A percentile compares a stretch with the other conserved stretches of the same genome.
Conservation (phyloP, 2,329 filamentous ascomycete genomes). For the Diaporthe helianthi region DNA sequence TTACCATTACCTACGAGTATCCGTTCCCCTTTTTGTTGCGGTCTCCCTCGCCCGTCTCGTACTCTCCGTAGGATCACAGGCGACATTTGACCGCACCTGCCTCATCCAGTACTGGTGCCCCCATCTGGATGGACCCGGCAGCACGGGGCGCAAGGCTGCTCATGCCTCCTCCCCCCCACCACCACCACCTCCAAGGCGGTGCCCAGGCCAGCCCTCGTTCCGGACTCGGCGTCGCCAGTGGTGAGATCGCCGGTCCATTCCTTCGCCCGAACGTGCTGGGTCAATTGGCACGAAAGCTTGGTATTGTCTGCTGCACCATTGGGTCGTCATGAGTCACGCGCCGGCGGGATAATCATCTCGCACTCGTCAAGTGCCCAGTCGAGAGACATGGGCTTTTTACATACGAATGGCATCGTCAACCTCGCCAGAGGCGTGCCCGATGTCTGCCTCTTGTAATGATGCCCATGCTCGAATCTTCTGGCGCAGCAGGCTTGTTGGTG, state of each 20-base stretch:
- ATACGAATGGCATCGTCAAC: neutral
- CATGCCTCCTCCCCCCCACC: neutral
- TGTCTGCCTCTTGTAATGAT: neutral
- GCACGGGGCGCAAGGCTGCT: conserved; percentile 3
- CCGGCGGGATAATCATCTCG: neutral
- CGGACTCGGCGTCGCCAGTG: conserved; percentile 18
- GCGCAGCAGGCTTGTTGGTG: neutral
- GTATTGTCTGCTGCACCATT: neutral
- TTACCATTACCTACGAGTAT: neutral
- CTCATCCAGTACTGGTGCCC: neutral
- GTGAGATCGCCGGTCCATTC: neutral
- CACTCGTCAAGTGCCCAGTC: neutral
- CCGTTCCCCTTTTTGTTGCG: neutral
- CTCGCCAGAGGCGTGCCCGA: neutral
- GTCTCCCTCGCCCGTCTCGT: neutral
- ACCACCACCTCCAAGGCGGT: no score
- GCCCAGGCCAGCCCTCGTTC: neutral
- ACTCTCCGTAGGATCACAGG: neutral
- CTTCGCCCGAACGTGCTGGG: neutral
- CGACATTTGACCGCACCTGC: conserved; percentile 4
- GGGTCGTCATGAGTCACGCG: neutral
- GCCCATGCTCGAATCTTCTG: neutral
- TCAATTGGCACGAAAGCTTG: conserved; percentile 19
- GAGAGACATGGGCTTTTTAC: neutral
- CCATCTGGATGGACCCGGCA: neutral